These are phyloP conservation scores for Coniophora puteana DNA, from an alignment of 1,284 basidiomycete genomes.

Conservation along the genomic window DNA sequence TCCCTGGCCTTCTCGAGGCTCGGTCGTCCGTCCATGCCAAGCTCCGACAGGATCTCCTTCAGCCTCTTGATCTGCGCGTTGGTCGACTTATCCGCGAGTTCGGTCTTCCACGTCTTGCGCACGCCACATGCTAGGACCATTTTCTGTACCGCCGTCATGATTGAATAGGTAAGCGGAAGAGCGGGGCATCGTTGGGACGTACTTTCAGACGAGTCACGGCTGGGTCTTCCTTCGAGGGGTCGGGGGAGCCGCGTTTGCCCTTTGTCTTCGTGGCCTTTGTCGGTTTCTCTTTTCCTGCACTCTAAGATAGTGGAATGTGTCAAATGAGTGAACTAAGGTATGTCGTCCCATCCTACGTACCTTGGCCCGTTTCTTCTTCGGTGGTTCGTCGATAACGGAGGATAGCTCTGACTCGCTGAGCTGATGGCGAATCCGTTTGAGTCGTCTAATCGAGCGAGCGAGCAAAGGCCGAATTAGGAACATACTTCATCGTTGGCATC, in stretches of 20 bases:
- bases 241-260: slow-evolving; percentile 20
- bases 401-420: slow-evolving; percentile 62
- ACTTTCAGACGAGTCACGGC: slow-evolving; percentile 60
- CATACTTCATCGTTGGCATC: slow-evolving; percentile 2
- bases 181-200: slow-evolving; percentile 5
- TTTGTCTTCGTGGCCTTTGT: slow-evolving; percentile 26
- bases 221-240: slow-evolving; percentile 50
- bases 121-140: slow-evolving; percentile 78
- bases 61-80: slow-evolving; percentile 70
- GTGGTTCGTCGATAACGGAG: slow-evolving; percentile 54
- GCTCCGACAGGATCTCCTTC: slow-evolving; percentile 56
- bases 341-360: too few relatives aligned
- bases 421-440: slow-evolving; percentile 12
- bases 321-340: too few relatives aligned
- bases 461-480: not conserved
- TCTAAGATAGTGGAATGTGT: too few relatives aligned
- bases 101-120: slow-evolving; percentile 78
- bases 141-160: slow-evolving; percentile 36
- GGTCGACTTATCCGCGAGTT: slow-evolving; percentile 60
- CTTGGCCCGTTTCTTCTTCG: slow-evolving; percentile 37
- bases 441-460: not conserved
- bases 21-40: slow-evolving; percentile 80
- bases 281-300: slow-evolving; percentile 14
- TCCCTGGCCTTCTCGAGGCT: slow-evolving; percentile 76
- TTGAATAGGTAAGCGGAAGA: too few relatives aligned